Percentiles rank a stretch among this genome's conserved stretches.
Evolutionary conservation across 2,329 filamentous ascomycete species (phyloP).

Genomic region (Aulographum hederae): DNA sequence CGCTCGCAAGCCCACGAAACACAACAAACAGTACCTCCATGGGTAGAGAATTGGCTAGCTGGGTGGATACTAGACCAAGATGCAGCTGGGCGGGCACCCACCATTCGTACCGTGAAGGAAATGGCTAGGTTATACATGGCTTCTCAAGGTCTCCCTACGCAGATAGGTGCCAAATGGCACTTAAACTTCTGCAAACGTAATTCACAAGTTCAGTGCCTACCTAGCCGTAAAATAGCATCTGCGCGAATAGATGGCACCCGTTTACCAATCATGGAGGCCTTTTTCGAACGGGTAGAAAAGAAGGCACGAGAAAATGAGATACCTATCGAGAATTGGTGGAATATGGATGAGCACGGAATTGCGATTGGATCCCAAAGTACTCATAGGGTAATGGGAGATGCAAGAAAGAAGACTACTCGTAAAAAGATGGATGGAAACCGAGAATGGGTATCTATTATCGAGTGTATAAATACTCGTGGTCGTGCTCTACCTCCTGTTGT

Average conservation of each 20-base stretch:
- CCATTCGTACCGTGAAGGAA: neutral
- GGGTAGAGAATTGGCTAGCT: neutral
- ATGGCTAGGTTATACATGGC: neutral
- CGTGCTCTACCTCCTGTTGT: neutral
- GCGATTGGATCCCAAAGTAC: neutral
- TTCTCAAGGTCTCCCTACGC: neutral
- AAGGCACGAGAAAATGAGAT: neutral
- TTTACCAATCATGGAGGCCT: neutral
- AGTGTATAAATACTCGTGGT: neutral
- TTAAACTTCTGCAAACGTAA: neutral
- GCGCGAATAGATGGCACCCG: neutral
- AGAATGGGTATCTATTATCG: neutral
- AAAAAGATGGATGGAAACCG: neutral
- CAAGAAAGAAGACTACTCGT: neutral
- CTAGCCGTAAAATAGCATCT: neutral
- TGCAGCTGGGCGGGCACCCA: neutral
- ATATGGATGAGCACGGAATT: constrained; percentile 1
- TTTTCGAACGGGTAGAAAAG: neutral
- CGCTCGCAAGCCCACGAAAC: too few relatives aligned
- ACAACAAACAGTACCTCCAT: too few relatives aligned
- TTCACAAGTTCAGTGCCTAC: neutral
- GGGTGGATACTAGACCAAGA: neutral
- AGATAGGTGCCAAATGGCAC: neutral
- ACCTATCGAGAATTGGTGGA: neutral
- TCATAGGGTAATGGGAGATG: neutral